Base-by-base conservation (phyloP, 2,329 filamentous ascomycete species). In the Trichoderma asperellum region DNA sequence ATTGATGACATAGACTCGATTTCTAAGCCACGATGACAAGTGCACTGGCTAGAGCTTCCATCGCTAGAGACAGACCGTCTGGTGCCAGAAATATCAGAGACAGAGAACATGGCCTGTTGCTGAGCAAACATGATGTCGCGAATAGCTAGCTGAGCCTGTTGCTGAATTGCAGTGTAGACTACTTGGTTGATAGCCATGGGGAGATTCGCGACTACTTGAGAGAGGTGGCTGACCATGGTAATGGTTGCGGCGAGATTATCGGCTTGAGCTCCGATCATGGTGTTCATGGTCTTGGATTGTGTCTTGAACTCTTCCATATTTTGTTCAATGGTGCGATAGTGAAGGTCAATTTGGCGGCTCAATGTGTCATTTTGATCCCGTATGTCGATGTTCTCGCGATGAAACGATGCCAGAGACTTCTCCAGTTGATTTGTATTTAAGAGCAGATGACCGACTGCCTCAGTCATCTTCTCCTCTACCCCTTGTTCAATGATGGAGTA, bases 381-480 rank as follows among this genome's bases (percentile, higher is more conserved):
- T 2, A 75, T 47, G 16, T 75, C 73, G 1, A 32, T 34, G 4
- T 62, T 71, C 35, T 75, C 73, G 5, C 71, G 59, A 34, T 58
- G 71, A 1, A 66, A 76, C 2, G 55, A 59, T 4, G 21, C 53
- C 0, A 69, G 40, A 69, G 56, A 72, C 35, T 72, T 43, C 12
- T 74, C 72, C 12, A 75, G 2, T 14, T 64, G 65, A 52, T 56
- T 70, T 8, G 76, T 63, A 10, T 78, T 77, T 24, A 78, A 58
- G 2, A 77, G 73, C 11, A 80, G 67, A 2, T 78, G 78, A 0
- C 71, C 72, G 7, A 77, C 73, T 0, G 79, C 79, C 40, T 77
- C 76, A 0, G 76, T 72, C 34, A 80, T 74, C 11, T 76, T 74
- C n/a, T 77, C 73, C 34, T 80, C 79, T 0, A 78, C 77, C 2